Evolutionary conservation across 441 rosid genomes (phyloP).

Genomic region (Gossypium gossypioides): DNA sequence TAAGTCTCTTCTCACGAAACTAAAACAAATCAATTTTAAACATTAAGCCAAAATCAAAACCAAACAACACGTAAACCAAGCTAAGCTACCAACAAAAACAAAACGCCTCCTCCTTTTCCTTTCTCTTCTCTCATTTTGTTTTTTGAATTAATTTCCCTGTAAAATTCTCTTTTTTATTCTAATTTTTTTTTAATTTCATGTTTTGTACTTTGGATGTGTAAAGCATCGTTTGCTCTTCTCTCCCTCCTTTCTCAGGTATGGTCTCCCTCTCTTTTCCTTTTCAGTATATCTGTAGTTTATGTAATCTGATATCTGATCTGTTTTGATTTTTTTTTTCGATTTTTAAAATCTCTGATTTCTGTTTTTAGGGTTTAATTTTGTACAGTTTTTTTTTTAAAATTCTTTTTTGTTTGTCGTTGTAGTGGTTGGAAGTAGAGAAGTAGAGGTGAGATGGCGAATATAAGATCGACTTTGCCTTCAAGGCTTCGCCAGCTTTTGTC

Average conservation of each 20-base stretch:
- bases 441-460: slow-evolving; percentile 57
- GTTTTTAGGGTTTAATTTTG: not conserved
- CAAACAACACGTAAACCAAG: not conserved
- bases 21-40: not conserved
- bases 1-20: not conserved
- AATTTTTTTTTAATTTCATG: not conserved
- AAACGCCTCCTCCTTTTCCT: not conserved
- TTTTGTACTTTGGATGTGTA: slow-evolving; percentile 35
- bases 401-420: slow-evolving; percentile 4
- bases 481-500: slow-evolving; percentile 85
- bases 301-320: slow-evolving; percentile 27
- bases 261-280: not conserved
- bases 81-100: not conserved
- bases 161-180: not conserved
- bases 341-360: slow-evolving; percentile 5
- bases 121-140: slow-evolving; percentile 4
- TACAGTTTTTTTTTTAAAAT: not conserved
- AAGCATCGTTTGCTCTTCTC: slow-evolving; percentile 22
- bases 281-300: not conserved
- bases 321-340: slow-evolving; percentile 9
- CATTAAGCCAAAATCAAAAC: not conserved
- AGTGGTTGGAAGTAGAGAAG: slow-evolving; percentile 36
- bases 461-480: slow-evolving; percentile 85
- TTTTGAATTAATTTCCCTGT: not conserved
- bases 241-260: slow-evolving; percentile 27